These are phyloP conservation scores for Corynespora cassiicola DNA, from an alignment of 2,329 filamentous ascomycete species.

Conservation along the genomic window DNA sequence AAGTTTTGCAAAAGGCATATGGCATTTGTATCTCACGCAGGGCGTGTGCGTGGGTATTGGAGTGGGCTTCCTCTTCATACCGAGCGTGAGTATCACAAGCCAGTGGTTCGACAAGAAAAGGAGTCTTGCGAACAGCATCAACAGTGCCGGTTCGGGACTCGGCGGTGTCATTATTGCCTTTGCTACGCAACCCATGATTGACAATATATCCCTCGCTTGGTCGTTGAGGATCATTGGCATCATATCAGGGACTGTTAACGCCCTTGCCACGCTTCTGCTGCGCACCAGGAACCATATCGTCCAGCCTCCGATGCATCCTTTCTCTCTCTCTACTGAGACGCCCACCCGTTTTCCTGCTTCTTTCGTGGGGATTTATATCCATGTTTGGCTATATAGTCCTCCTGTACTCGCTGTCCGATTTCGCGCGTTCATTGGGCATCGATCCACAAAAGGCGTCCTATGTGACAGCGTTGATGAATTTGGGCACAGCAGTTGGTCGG, in stretches of 20 bases:
- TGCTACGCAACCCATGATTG: conserved; percentile 47
- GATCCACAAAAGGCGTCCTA: conserved; percentile 46
- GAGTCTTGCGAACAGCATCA: conserved; percentile 50
- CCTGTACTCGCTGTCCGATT: conserved; percentile 57
- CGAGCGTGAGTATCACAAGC: conserved; percentile 43
- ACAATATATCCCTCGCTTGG: conserved; percentile 45
- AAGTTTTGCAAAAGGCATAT: conserved; percentile 44
- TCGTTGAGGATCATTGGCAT: conserved; percentile 49
- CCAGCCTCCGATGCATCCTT: conserved; percentile 39
- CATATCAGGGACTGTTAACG: conserved; percentile 32
- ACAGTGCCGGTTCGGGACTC: conserved; percentile 47
- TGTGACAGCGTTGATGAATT: conserved; percentile 53
- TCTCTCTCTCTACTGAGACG: conserved; percentile 44
- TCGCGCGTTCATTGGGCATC: conserved; percentile 53
- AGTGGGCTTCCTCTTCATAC: conserved; percentile 50
- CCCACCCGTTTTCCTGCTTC: conserved; percentile 44
- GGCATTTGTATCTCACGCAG: conserved; percentile 52
- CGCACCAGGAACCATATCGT: conserved; percentile 43
- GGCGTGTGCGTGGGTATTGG: conserved; percentile 49
- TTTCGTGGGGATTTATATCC: conserved; percentile 52
- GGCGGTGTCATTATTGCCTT: conserved; percentile 45
- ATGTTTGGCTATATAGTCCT: conserved; percentile 57
- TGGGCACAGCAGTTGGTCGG: conserved; percentile 56
- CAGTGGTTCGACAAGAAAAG: conserved; percentile 52
- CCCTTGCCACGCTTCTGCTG: conserved; percentile 35